Conservation (phyloP, 768 basidiomycete genomes). For the Amanita fuliginea region DNA sequence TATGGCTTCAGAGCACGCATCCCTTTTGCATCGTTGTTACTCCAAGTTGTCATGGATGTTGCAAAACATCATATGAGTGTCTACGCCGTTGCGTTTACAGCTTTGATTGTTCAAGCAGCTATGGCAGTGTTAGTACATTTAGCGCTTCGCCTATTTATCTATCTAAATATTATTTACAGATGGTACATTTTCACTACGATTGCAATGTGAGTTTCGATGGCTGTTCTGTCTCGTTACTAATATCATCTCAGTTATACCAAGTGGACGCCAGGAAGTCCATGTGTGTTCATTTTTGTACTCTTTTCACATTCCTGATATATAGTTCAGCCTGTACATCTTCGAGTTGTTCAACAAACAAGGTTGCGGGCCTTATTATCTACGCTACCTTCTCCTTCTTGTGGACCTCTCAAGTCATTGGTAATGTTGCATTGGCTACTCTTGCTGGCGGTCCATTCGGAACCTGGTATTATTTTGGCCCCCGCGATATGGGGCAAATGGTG, state of each 20-base stretch:
- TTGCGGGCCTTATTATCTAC: constrained; percentile 70
- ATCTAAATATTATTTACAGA: constrained; percentile 18
- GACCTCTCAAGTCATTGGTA: constrained; percentile 75
- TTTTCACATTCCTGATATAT: constrained; percentile 4
- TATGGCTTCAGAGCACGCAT: constrained; percentile 64
- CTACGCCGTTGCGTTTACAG: constrained; percentile 63
- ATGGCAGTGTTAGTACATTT: constrained; percentile 45
- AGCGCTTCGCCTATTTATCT: neutral
- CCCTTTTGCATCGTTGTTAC: constrained; percentile 64
- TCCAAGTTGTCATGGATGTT: constrained; percentile 79
- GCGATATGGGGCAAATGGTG: constrained; percentile 53
- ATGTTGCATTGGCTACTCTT: constrained; percentile 68
- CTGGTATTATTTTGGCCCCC: constrained; percentile 83
- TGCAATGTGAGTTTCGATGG: constrained; percentile 19
- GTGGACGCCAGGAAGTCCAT: constrained; percentile 68
- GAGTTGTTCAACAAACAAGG: constrained; percentile 60
- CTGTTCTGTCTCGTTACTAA: neutral
- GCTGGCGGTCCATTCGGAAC: constrained; percentile 70
- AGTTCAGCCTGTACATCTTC: constrained; percentile 30
- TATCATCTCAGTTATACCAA: constrained; percentile 35
- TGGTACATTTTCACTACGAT: constrained; percentile 74
- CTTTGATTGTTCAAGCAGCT: constrained; percentile 62
- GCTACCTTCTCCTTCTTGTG: constrained; percentile 78
- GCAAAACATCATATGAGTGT: constrained; percentile 76
- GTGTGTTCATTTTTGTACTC: constrained; percentile 23